These are phyloP conservation scores for Ophiobolus disseminans DNA, from an alignment of 2,329 filamentous ascomycete genomes.

Conservation along the genomic window DNA sequence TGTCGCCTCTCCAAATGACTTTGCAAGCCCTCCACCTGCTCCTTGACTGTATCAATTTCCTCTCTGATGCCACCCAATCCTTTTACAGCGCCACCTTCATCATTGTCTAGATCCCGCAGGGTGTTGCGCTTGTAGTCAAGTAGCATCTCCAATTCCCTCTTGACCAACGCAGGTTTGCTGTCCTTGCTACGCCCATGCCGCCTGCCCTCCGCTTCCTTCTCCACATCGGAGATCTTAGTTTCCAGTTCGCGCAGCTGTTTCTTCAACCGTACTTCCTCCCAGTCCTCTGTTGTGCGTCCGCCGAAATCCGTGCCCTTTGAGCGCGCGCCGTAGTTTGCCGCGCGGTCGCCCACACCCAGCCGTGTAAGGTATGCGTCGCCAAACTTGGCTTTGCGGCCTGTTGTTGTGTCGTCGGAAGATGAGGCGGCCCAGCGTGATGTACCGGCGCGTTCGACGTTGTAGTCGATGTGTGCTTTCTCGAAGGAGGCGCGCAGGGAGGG, in stretches of 20 bases:
- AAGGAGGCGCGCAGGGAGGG: slow-evolving; percentile 90
- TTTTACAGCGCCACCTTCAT: slow-evolving; percentile 67
- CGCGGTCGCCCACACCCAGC: slow-evolving; percentile 77
- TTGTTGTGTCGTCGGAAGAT: slow-evolving; percentile 72
- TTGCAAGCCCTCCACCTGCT: slow-evolving; percentile 92
- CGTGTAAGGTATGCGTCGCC: slow-evolving; percentile 95
- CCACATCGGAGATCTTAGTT: slow-evolving; percentile 82
- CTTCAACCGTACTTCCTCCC: slow-evolving; percentile 95
- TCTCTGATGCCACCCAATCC: slow-evolving; percentile 79
- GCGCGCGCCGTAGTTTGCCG: slow-evolving; percentile 68
- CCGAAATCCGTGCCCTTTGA: slow-evolving; percentile 90
- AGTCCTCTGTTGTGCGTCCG: slow-evolving; percentile 84
- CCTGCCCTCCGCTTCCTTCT: slow-evolving; percentile 70
- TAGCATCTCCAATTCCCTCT: slow-evolving; percentile 91
- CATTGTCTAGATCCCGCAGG: slow-evolving; percentile 76
- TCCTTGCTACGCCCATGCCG: slow-evolving; percentile 66
- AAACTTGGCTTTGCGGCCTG: slow-evolving; percentile 94
- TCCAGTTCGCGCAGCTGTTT: slow-evolving; percentile 91
- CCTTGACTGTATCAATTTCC: slow-evolving; percentile 87
- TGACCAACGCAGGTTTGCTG: slow-evolving; percentile 87
- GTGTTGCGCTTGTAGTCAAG: slow-evolving; percentile 91
- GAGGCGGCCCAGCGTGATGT: slow-evolving; percentile 82
- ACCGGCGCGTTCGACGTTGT: slow-evolving; percentile 81
- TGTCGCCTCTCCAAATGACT: slow-evolving; percentile 79
- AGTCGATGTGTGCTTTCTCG: slow-evolving; percentile 95